phyloP scores from a whole-genome alignment of 2,329 filamentous ascomycete species.

The Apiospora arundinis region DNA sequence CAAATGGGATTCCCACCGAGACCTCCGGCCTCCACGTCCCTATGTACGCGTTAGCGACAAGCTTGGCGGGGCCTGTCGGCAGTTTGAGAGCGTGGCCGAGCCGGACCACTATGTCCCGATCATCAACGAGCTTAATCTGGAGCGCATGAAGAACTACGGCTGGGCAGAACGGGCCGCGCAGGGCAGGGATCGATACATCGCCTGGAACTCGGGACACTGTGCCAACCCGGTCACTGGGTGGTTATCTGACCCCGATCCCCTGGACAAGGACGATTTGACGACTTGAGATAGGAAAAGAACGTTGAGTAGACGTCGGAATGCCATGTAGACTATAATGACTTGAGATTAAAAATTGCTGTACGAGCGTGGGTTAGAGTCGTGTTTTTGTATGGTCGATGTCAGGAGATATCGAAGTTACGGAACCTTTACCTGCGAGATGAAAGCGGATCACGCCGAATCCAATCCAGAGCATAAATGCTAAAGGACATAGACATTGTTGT shows the following conservation, averaged over 20 bases:
- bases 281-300: background rate
- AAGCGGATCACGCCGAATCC: too few species aligned
- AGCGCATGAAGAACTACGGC: conserved; percentile 32
- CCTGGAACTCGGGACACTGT: conserved; percentile 29
- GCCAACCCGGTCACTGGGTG: conserved; percentile 32
- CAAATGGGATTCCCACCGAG: conserved; percentile 35
- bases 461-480: background rate
- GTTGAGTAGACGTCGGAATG: too few species aligned
- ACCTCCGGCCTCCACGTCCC: conserved; percentile 27
- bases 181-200: conserved; percentile 28
- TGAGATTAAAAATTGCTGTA: background rate
- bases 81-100: conserved; percentile 30
- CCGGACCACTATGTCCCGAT: conserved; percentile 24
- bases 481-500: background rate
- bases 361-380: background rate
- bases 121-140: conserved; percentile 27
- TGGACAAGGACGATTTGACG: conserved; percentile 29
- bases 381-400: background rate
- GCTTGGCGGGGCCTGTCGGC: conserved; percentile 29
- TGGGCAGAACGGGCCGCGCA: conserved; percentile 27
- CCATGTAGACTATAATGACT: background rate
- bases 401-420: background rate
- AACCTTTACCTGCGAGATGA: background rate
- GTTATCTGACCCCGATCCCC: conserved; percentile 33
- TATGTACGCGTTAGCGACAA: conserved; percentile 21